phyloP scores from a whole-genome alignment of 345 rosid genomes.

The Sisymbrium irio region DNA sequence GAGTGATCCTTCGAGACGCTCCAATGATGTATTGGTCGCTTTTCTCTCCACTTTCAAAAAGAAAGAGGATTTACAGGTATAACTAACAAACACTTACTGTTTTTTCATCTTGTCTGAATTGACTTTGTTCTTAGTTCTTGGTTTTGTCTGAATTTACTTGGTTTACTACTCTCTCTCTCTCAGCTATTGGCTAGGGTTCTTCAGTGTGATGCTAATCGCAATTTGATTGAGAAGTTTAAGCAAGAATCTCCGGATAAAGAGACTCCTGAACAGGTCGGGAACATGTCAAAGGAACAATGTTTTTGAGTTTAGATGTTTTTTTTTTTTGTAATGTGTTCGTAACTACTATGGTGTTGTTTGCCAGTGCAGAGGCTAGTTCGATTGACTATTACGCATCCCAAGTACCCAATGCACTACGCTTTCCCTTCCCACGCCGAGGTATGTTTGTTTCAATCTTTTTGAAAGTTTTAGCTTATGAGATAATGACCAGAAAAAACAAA shows the following conservation, averaged over 20 bases:
- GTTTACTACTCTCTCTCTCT: background rate
- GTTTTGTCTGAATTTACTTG: no score
- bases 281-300: background rate
- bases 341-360: conserved; percentile 37
- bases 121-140: background rate
- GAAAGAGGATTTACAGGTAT: conserved; percentile 52
- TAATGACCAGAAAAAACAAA: no score
- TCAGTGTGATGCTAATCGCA: conserved; percentile 45
- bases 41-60: conserved; percentile 57
- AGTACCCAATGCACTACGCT: conserved; percentile 44
- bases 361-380: conserved; percentile 75
- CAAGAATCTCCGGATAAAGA: conserved; percentile 41
- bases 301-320: background rate
- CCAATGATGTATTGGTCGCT: conserved; percentile 50
- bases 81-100: background rate
- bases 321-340: conserved; percentile 12
- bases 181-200: conserved; percentile 52
- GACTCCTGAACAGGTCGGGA: conserved; percentile 63
- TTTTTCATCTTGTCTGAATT: background rate
- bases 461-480: background rate
- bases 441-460: conserved; percentile 27
- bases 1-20: conserved; percentile 73
- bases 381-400: conserved; percentile 58
- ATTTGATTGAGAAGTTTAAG: conserved; percentile 37
- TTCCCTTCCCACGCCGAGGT: conserved; percentile 71